These are phyloP conservation scores for Penicillium argentinense DNA, from an alignment of 495 filamentous ascomycete species.

Conservation along the genomic window DNA sequence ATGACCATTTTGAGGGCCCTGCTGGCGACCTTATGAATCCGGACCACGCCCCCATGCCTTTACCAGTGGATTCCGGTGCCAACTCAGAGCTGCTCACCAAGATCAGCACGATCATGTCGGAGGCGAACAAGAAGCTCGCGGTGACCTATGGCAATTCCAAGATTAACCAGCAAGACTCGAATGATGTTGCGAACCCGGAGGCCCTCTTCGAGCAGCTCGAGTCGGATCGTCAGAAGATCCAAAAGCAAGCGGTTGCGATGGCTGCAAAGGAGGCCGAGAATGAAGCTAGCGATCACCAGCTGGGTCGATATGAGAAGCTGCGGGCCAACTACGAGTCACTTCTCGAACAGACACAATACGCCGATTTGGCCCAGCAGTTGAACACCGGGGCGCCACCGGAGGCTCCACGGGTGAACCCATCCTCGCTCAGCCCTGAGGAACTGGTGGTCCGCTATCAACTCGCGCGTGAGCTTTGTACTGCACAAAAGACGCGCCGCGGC, in stretches of 20 bases:
- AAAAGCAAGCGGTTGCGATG: conserved; percentile 30
- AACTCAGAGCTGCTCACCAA: conserved; percentile 39
- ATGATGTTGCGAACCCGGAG: conserved; percentile 44
- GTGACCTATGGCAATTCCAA: conserved; percentile 43
- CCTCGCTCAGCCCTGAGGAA: conserved; percentile 25
- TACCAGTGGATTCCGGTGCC: conserved; percentile 27
- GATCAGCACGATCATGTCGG: conserved; percentile 45
- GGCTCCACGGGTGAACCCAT: conserved; percentile 5
- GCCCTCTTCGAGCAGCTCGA: conserved; percentile 46
- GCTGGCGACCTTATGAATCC: conserved; percentile 18
- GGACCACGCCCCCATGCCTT: conserved; percentile 24
- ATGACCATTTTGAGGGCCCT: conserved; percentile 41
- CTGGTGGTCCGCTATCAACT: conserved; percentile 33
- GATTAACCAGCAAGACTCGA: conserved; percentile 35
- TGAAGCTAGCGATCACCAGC: conserved; percentile 30
- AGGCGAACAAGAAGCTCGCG: conserved; percentile 45
- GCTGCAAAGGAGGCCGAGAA: conserved; percentile 32
- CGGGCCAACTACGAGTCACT: conserved; percentile 39
- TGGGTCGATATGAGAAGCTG: conserved; percentile 37
- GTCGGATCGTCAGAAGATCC: conserved; percentile 44
- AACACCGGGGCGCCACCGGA: conserved; percentile 15
- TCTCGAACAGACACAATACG: conserved; percentile 41
- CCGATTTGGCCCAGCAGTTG: conserved; percentile 27
- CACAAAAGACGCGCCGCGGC: conserved; percentile 41
- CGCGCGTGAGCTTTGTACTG: conserved; percentile 35